A percentile compares a stretch with the other conserved stretches of the same genome.
These are phyloP conservation scores for Elaeis oleifera DNA, from an alignment of 202 grass and related monocot genomes.

Conservation along the genomic window DNA sequence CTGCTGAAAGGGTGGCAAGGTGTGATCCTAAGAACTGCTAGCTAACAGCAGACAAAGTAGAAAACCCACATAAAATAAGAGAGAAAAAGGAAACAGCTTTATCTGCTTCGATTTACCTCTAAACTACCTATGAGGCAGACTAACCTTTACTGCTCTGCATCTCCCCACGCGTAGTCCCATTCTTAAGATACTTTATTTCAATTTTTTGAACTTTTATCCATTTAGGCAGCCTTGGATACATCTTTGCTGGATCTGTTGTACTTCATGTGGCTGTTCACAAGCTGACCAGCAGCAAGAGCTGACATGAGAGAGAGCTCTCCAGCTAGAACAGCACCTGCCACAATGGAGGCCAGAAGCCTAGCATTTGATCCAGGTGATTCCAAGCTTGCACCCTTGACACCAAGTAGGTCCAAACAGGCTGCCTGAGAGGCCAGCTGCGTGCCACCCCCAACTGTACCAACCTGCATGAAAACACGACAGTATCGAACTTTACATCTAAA, in stretches of 20 bases:
- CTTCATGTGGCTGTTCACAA: conserved; percentile 18
- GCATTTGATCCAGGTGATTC: conserved; percentile 9
- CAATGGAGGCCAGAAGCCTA: conserved; percentile 8
- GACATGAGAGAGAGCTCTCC: conserved; percentile 14
- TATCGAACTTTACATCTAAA: background rate
- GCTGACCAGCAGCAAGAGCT: conserved; percentile 8
- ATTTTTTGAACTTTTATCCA: too few relatives aligned
- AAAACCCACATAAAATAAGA: too few relatives aligned
- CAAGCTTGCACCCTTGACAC: conserved; percentile 9
- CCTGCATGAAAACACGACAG: background rate
- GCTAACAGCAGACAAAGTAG: too few relatives aligned
- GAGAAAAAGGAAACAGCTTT: too few relatives aligned
- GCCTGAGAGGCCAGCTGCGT: conserved; percentile 15
- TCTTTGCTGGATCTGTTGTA: conserved; percentile 15
- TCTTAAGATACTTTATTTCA: too few relatives aligned
- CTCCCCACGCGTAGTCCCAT: too few relatives aligned
- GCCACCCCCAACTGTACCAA: conserved; percentile 12
- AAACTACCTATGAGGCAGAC: too few relatives aligned
- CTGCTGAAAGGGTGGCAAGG: too few relatives aligned
- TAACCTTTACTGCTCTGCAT: too few relatives aligned
- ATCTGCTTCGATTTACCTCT: too few relatives aligned
- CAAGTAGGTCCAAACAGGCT: conserved; percentile 14
- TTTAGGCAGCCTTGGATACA: background rate
- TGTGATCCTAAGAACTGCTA: too few relatives aligned
- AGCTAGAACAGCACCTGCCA: conserved; percentile 16